Evolutionary conservation across 2,329 filamentous ascomycete species (phyloP).

Genomic region (Exophiala dermatitidis): DNA sequence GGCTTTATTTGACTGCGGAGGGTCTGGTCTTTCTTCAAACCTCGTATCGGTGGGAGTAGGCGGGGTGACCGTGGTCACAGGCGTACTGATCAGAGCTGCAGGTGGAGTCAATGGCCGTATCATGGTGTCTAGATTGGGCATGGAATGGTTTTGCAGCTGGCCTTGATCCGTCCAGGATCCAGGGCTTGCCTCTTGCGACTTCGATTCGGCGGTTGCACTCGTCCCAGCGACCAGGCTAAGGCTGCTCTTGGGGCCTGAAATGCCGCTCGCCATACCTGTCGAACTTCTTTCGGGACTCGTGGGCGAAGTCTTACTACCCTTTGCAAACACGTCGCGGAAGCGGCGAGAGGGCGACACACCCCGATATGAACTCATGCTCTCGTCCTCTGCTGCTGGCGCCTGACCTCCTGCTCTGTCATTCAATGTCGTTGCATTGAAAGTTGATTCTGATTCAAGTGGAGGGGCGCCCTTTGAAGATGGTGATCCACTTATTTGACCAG

Average conservation of each 20-base stretch:
- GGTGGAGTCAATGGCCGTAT: conserved; percentile 27
- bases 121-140: conserved; percentile 17
- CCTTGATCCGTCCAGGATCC: neutral
- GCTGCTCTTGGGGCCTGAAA: conserved; percentile 24
- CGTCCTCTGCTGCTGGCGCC: conserved; percentile 32
- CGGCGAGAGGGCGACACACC: conserved; percentile 64
- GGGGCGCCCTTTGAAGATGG: conserved; percentile 17
- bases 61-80: conserved; percentile 56
- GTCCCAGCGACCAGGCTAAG: conserved; percentile 33
- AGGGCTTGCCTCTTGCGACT: neutral
- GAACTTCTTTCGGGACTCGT: conserved; percentile 40
- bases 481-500: conserved; percentile 4
- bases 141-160: conserved; percentile 12
- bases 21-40: conserved; percentile 25
- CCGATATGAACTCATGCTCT: conserved; percentile 39
- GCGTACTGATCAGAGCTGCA: conserved; percentile 30
- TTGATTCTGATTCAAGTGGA: conserved; percentile 1
- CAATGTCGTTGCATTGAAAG: conserved; percentile 28
- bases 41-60: conserved; percentile 52
- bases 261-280: conserved; percentile 7
- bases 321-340: conserved; percentile 62
- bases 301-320: conserved; percentile 47
- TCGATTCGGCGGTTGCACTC: conserved; percentile 24
- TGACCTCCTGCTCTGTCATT: conserved; percentile 30
- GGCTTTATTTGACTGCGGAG: conserved; percentile 31